Evolutionary conservation across 257 asterid species (phyloP), one percentile per base, ranked within the genome.

Genomic region (Leptodermis oblonga): DNA sequence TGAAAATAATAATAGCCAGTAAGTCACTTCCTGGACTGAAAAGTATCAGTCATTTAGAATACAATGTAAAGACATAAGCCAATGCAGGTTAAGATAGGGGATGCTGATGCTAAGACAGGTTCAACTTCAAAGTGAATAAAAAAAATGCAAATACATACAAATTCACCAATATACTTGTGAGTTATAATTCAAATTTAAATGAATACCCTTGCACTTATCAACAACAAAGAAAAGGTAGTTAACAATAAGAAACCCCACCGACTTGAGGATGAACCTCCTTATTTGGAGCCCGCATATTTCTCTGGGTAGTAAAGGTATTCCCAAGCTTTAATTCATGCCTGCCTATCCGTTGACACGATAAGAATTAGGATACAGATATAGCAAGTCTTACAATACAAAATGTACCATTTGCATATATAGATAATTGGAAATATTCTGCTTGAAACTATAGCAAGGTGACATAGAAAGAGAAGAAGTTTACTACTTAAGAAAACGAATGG

Each of bases 281-380:
- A 70, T 72, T 87, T 45, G 96, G 97, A 72, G 95, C 81, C 65
- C 23, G 73, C 84, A 78, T 80, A 77, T 79, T 82, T 52, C 81
- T 73, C 76, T 80, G 76, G 54, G 73, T 78, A 20, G 76, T 53
- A 60, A 93, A 93, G 55, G 97, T 85, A 62, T 87, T 88, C 36
- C 99, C 99, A 68, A 93, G 96, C 81, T 78, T 82, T 87, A 93
- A 76, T 69, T 90, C 99, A 43, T 87, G 83, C 80, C 95, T 87
- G 77, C 83, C 99, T 93, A 86, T 69, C 80, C 77, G 81, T 33
- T 48, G 56, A 73, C 30, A 14, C 13, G 37, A 45, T 28, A 61
- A 5, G 17, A 67, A 62, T 31, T 43, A 22, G 61, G 63, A 12
- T 33, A 34, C 12, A 23, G n/a, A 46, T 33, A 46, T 20, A 45